These are phyloP conservation scores for Kwoniella sp. DNA, from an alignment of 768 basidiomycete species.

Conservation along the genomic window DNA sequence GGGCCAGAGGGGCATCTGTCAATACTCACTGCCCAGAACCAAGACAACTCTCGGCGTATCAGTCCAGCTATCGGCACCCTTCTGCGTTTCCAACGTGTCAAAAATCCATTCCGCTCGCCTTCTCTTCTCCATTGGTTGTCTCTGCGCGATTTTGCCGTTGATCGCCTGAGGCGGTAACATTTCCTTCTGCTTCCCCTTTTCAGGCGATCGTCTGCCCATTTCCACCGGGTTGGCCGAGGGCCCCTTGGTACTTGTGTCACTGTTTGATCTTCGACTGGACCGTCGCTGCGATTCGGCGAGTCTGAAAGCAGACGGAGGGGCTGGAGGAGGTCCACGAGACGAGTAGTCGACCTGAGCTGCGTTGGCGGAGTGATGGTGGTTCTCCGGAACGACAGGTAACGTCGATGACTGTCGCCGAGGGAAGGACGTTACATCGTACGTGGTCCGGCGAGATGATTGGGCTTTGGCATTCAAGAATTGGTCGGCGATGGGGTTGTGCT, in stretches of 20 bases:
- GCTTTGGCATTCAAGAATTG: slow-evolving; percentile 14
- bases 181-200: slow-evolving; percentile 20
- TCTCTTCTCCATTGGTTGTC: slow-evolving; percentile 1
- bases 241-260: too few species aligned
- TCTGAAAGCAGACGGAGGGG: slow-evolving; percentile 4
- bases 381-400: slow-evolving; percentile 18
- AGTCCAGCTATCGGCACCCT: slow-evolving; percentile 30
- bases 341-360: background rate
- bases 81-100: slow-evolving; percentile 23
- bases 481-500: slow-evolving; percentile 6
- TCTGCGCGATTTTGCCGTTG: background rate
- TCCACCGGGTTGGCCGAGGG: too few species aligned
- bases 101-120: slow-evolving; percentile 34
- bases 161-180: background rate
- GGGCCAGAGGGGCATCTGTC: too few species aligned
- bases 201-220: slow-evolving; percentile 11
- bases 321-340: background rate
- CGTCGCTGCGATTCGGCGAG: background rate
- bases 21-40: slow-evolving; percentile 41
- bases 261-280: slow-evolving; percentile 1
- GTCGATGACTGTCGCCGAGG: slow-evolving; percentile 11
- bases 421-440: slow-evolving; percentile 6
- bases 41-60: slow-evolving; percentile 29
- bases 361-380: slow-evolving; percentile 8
- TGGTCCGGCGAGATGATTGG: slow-evolving; percentile 7